Base-by-base conservation (phyloP, 306 rosid genomes). In the Neltuma alba region DNA sequence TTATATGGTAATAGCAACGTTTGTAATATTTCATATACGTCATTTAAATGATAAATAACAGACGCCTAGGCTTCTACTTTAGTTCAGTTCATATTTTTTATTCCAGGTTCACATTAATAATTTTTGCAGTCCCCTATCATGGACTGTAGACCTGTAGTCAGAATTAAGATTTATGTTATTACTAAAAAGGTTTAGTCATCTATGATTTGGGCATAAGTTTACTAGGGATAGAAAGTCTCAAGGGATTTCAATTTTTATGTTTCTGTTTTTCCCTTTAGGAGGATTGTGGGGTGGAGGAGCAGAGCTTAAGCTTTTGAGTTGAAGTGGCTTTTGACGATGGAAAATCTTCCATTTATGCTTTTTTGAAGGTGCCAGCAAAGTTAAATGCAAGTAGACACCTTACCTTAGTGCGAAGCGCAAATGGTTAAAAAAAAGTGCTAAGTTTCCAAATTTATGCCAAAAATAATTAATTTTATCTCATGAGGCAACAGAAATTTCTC, bases 401-500 rank as follows among this genome's bases (percentile, higher is more conserved):
- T 47, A 69, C 21, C 57, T 44, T 23, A 73, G 78, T 67, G 67
- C 38, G 61, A 25, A 21, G 45, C 40, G 61, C 20, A 69, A 48
- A 33, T 48, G 75, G 72, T 30, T 20, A 9, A 77, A 77, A 83
- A 63, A 55, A n/a, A 33, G 38, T 31, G 76, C 20, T 65, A 61
- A 23, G 7, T 9, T 40, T n/a, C 44, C 75, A 52, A 70, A 74
- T 47, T 47, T 42, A 52, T 77, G 74, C 18, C 77, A 78, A 20
- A 50, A 20, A 18, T 31, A 67, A 45, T 69, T 41, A 1, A 78
- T 9, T 71, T 27, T 37, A 38, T 78, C 55, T 8, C 21, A 68
- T 23, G 9, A 21, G 5, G 37, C 37, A 23, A 69, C 33, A 48
- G 9, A 69, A 33, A 41, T 44, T 3, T 27, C 74, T 50, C 23